Evolutionary conservation across 2,329 filamentous ascomycete genomes (phyloP).

Genomic region (Grosmannia penicillata): DNA sequence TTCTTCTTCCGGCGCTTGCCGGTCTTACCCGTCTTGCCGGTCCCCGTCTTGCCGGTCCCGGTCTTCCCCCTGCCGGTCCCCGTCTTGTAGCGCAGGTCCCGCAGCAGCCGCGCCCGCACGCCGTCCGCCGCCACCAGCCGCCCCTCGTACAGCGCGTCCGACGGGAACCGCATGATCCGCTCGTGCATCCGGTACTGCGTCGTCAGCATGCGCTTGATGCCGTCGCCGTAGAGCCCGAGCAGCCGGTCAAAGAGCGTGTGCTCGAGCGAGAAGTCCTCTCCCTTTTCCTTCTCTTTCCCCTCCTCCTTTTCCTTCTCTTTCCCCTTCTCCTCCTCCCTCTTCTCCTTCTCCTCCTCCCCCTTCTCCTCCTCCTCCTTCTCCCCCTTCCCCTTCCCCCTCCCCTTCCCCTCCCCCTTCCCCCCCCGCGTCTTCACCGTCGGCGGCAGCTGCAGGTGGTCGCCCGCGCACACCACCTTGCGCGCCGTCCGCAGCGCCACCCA

Average conservation of each 20-base stretch:
- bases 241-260: constrained; percentile 89
- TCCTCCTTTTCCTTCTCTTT: not conserved
- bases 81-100: constrained; percentile 53
- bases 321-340: not conserved
- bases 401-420: not conserved
- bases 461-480: constrained; percentile 76
- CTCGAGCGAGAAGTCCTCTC: constrained; percentile 44
- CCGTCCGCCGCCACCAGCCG: constrained; percentile 67
- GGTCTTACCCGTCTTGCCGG: no score
- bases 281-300: constrained; percentile 3
- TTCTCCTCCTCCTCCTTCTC: not conserved
- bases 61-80: not conserved
- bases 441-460: constrained; percentile 86
- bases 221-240: constrained; percentile 61
- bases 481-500: constrained; percentile 81
- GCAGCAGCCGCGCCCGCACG: constrained; percentile 62
- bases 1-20: not conserved
- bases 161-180: constrained; percentile 88
- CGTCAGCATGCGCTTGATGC: constrained; percentile 87
- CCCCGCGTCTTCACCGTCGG: constrained; percentile 75
- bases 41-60: no score
- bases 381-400: not conserved
- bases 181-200: constrained; percentile 98
- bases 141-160: constrained; percentile 71
- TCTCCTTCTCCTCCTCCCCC: not conserved